phyloP scores from a whole-genome alignment of 306 rosid genomes.

The Prunus salicina region DNA sequence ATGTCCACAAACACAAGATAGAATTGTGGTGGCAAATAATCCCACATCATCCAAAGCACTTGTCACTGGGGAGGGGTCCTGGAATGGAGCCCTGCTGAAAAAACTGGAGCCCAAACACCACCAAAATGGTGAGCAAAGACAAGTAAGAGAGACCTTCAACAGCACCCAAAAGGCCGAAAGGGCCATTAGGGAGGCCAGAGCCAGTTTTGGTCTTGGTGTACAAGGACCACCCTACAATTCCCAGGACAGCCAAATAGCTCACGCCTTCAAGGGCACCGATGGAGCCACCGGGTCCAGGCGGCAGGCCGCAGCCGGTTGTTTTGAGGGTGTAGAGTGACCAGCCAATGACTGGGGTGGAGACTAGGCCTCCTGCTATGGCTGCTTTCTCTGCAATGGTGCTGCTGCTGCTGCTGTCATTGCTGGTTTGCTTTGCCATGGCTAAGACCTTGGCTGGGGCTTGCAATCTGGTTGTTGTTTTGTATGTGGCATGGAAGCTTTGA shows the following conservation, averaged over 20 bases:
- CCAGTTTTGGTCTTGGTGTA: conserved; percentile 83
- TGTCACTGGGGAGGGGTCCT: conserved; percentile 85
- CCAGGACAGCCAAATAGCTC: conserved; percentile 70
- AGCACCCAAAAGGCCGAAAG: conserved; percentile 80
- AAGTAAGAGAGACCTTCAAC: conserved; percentile 79
- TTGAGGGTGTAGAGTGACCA: conserved; percentile 94
- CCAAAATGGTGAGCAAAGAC: conserved; percentile 55
- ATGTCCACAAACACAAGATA: conserved; percentile 50
- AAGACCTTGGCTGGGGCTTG: conserved; percentile 32
- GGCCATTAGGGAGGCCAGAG: conserved; percentile 85
- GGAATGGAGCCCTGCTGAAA: conserved; percentile 74
- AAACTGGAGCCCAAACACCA: conserved; percentile 80
- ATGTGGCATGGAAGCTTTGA: conserved; percentile 7
- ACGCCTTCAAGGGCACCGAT: conserved; percentile 87
- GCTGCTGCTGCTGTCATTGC: conserved; percentile 30
- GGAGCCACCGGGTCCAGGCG: conserved; percentile 91
- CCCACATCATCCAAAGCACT: conserved; percentile 69
- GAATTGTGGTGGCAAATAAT: conserved; percentile 16
- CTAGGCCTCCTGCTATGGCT: conserved; percentile 72
- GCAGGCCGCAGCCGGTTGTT: conserved; percentile 89
- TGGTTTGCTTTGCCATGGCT: conserved; percentile 63
- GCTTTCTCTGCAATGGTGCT: conserved; percentile 45
- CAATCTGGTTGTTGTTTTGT: background rate
- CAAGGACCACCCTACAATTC: conserved; percentile 80
- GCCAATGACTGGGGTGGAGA: conserved; percentile 73